Evolutionary conservation across 176 grass and related monocot genomes (phyloP), one percentile per base, ranked within the genome.

Genomic region (Dactylis glomerata): DNA sequence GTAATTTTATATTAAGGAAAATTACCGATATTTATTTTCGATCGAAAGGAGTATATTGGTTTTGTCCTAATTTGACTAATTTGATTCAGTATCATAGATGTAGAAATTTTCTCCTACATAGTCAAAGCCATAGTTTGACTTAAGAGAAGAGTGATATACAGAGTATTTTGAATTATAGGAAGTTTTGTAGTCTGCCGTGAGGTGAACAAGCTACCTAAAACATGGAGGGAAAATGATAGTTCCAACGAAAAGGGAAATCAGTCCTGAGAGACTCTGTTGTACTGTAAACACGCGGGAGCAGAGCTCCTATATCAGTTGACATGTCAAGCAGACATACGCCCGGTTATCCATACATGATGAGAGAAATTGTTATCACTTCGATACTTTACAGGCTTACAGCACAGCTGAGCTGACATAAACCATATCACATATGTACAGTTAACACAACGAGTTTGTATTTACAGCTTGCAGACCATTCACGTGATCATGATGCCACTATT

Each of bases 381-480:
- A 10, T 45, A 46, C 37, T 14, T 74, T 31, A 58, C 42, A 76
- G 40, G 58, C 58, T 30, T 82, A 16, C 26, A 76, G 23, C 31
- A 32, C 2, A 30, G 27, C 28, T 42, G 49, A 70, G 0, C 76
- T 76, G 9, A 63, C 36, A 73, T 81, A 17, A 27, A 58, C 56
- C 59, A 89, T 26, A 19, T 10, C 11, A 42, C 54, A 52, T 91
- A 85, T 83, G 55, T 85, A 88, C 78, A 88, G 8, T 40, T 44
- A 24, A 36, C 16, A 4, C 28, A 17, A n/a, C 3, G 10, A 78
- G 75, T 89, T 89, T 85, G 87, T 91, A 94, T 75, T 83, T 82
- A 47, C 68, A 89, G 8, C 0, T 73, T 88, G 77, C 56, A 5
- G 58, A 76, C 77, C 28, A 31, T 63, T 72, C 42, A 7, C 72